A percentile compares a stretch with the other conserved stretches of the same genome.
Conservation (phyloP, 768 basidiomycete species). For the Kockovaella imperatae region DNA sequence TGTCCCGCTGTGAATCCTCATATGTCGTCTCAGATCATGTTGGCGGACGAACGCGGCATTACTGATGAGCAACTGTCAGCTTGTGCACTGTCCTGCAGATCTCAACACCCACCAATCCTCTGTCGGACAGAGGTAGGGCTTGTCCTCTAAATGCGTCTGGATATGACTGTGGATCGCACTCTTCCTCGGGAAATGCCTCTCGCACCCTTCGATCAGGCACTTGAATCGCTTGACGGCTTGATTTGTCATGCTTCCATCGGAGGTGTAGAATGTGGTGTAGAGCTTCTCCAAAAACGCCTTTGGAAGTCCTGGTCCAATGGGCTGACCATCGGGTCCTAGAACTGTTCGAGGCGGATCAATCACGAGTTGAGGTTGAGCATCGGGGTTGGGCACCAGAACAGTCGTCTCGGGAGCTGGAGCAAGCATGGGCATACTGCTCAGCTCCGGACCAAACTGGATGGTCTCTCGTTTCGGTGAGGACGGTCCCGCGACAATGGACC, state of each 20-base stretch:
- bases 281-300: constrained; percentile 41
- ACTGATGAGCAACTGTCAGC: constrained; percentile 20
- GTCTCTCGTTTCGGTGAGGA: constrained; percentile 7
- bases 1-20: constrained; percentile 46
- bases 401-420: too few relatives aligned
- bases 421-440: constrained; percentile 14
- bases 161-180: constrained; percentile 48
- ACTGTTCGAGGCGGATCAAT: constrained; percentile 8
- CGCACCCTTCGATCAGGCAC: constrained; percentile 43
- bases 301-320: constrained; percentile 18
- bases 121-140: constrained; percentile 46
- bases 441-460: constrained; percentile 16
- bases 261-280: constrained; percentile 37
- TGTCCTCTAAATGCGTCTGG: constrained; percentile 49
- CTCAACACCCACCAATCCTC: constrained; percentile 45
- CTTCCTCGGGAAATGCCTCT: constrained; percentile 37
- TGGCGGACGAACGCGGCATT: constrained; percentile 47
- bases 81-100: background rate
- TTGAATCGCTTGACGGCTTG: constrained; percentile 38
- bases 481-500: constrained; percentile 4
- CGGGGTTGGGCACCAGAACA: constrained; percentile 11
- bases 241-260: constrained; percentile 22
- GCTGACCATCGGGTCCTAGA: background rate
- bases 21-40: constrained; percentile 48
- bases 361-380: constrained; percentile 17